These are phyloP conservation scores for Yamadazyma triangularis DNA, from an alignment of 1,139 yeast genomes.

Conservation along the genomic window DNA sequence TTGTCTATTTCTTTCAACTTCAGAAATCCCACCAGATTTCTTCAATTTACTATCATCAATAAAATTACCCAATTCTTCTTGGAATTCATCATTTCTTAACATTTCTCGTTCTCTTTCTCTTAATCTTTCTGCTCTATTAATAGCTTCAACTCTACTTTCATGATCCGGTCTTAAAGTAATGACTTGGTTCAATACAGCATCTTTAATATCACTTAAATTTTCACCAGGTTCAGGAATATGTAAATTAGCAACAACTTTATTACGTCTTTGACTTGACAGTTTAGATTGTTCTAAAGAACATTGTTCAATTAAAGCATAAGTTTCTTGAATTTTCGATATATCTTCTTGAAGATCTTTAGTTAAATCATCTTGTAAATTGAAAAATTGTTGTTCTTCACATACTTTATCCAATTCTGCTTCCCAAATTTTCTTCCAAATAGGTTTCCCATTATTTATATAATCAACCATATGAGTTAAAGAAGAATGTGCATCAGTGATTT, in stretches of 20 bases:
- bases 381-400: conserved; percentile 90
- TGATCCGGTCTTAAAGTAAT: conserved; percentile 78
- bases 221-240: conserved; percentile 64
- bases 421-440: conserved; percentile 91
- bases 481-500: conserved; percentile 53
- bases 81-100: conserved; percentile 59
- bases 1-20: conserved; percentile 66
- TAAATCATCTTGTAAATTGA: conserved; percentile 84
- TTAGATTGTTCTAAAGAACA: conserved; percentile 75
- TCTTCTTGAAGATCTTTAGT: conserved; percentile 79
- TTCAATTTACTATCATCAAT: conserved; percentile 73
- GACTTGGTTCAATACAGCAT: conserved; percentile 78
- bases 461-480: conserved; percentile 52
- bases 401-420: conserved; percentile 85
- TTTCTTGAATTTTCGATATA: conserved; percentile 71
- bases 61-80: conserved; percentile 83
- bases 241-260: conserved; percentile 35
- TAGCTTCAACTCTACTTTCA: conserved; percentile 79
- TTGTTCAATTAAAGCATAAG: conserved; percentile 74
- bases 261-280: conserved; percentile 25
- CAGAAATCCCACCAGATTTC: conserved; percentile 85
- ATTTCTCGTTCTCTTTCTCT: conserved; percentile 69
- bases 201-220: conserved; percentile 62
- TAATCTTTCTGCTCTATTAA: conserved; percentile 77
- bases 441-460: conserved; percentile 66